Conservation (phyloP, 2,329 filamentous ascomycete genomes). For the Xylaria sp. region DNA sequence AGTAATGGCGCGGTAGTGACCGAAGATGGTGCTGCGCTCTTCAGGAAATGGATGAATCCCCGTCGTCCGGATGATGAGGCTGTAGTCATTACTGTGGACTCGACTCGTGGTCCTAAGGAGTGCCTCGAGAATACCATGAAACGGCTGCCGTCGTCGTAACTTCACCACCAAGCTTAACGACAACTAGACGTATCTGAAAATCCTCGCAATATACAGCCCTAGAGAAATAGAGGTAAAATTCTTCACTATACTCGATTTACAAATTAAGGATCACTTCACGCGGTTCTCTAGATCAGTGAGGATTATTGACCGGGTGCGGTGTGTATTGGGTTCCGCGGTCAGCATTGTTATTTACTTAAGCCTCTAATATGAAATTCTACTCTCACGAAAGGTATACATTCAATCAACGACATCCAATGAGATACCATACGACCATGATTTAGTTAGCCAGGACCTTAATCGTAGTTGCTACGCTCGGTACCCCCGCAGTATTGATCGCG, state of each 20-base stretch:
- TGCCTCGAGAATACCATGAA: slow-evolving; percentile 10
- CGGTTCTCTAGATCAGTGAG: neutral
- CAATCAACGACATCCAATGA: neutral
- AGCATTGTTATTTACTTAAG: neutral
- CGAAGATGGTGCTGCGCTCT: neutral
- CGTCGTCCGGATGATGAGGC: neutral
- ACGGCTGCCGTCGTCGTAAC: neutral
- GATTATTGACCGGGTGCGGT: neutral
- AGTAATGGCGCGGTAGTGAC: neutral
- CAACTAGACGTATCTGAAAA: neutral
- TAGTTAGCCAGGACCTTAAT: slow-evolving; percentile 38
- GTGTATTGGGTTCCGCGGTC: neutral
- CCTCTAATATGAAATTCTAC: too few relatives aligned
- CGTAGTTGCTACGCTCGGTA: slow-evolving; percentile 50
- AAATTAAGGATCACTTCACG: neutral
- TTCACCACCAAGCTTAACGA: neutral
- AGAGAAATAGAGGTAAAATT: neutral
- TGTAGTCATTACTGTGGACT: slow-evolving; percentile 13
- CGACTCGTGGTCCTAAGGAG: slow-evolving; percentile 7
- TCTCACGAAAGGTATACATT: neutral
- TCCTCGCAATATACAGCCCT: neutral
- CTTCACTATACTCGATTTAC: neutral
- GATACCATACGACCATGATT: neutral
- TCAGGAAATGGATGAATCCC: slow-evolving; percentile 22
- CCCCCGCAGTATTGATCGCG: slow-evolving; percentile 47